A percentile compares a stretch with the other conserved stretches of the same genome.
Conservation (phyloP, 768 basidiomycete genomes). For the Termitomyces sp. region DNA sequence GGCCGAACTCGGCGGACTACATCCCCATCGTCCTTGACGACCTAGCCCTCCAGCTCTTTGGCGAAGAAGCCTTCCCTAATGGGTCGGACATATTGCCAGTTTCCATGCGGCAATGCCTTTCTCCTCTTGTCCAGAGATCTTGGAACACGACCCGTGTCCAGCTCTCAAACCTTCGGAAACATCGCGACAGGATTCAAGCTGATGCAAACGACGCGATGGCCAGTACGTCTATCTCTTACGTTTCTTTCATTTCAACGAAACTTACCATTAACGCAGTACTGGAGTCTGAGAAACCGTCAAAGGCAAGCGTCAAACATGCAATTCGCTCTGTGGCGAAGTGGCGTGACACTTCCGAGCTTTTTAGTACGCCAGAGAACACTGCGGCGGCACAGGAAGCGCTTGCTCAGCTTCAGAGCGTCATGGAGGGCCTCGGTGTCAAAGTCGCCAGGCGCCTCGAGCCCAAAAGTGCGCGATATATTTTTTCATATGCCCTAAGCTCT, state of each 20-base stretch:
- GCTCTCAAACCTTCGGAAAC: background rate
- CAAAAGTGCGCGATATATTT: background rate
- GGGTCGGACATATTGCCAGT: background rate
- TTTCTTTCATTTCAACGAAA: background rate
- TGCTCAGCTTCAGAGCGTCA: background rate
- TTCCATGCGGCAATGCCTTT: background rate
- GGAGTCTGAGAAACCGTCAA: background rate
- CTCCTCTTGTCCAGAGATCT: background rate
- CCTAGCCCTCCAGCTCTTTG: slow-evolving; percentile 7
- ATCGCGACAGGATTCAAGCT: background rate
- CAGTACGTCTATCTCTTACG: background rate
- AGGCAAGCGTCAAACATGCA: slow-evolving; percentile 1
- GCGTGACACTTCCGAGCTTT: background rate
- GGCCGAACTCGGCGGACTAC: slow-evolving; percentile 8
- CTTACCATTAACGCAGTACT: background rate
- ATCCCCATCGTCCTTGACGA: slow-evolving; percentile 6
- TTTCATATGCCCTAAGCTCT: no score
- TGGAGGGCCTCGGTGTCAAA: slow-evolving; percentile 4
- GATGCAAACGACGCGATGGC: slow-evolving; percentile 3
- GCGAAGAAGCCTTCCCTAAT: slow-evolving; percentile 2
- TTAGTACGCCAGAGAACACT: background rate
- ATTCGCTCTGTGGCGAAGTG: slow-evolving; percentile 4
- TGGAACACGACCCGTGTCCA: slow-evolving; percentile 4
- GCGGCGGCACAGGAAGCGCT: background rate
- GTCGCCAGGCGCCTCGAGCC: background rate